Evolutionary conservation across 148 eudicot genomes (phyloP), one percentile per base, ranked within the genome.

Genomic region (Vaccinium vitisidaea): DNA sequence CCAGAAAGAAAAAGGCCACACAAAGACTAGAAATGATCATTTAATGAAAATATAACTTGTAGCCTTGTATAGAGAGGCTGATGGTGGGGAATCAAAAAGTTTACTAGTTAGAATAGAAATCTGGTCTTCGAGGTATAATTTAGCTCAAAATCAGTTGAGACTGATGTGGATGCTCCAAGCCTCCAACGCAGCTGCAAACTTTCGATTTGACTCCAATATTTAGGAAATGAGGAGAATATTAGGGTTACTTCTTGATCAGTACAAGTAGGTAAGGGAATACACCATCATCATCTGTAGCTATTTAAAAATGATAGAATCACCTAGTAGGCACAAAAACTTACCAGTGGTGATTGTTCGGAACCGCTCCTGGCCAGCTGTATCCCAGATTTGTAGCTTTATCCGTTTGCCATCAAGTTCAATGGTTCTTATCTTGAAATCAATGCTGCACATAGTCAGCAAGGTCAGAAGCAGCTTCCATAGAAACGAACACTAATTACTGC

Each of bases 321-420:
- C 67, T n/a, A 73, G 52, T 19, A 56, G 55, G 80, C 39, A 49
- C 25, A 25, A 69, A 67, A 85, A 59, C 39, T 81, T 87, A 93
- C 98, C 98, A 27, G 94, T 94, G 59, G 98, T 94, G 85, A 94
- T 93, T 75, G 98, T 94, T 83, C 95, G 85, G 83, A 94, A 94
- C 85, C 95, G 92, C 85, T 93, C 98, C 87, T 94, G 98, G 88
- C 98, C 94, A 89, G 98, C 98, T 53, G 95, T 94, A 85, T 94
- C 98, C 98, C 98, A 94, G 46, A 94, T 94, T 91, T 94, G 98
- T 65, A 94, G 94, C 86, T 94, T 94, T 83, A 94, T 92, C 73
- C 95, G 88, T 88, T 93, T 94, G 53, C 95, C 93, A 88, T 94
- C 95, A 86, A 94, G 98, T 88, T 94, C 98, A 83, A 94, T 93